These are phyloP conservation scores for Truncatella angustata DNA, from an alignment of 2,329 filamentous ascomycete genomes.

Conservation along the genomic window DNA sequence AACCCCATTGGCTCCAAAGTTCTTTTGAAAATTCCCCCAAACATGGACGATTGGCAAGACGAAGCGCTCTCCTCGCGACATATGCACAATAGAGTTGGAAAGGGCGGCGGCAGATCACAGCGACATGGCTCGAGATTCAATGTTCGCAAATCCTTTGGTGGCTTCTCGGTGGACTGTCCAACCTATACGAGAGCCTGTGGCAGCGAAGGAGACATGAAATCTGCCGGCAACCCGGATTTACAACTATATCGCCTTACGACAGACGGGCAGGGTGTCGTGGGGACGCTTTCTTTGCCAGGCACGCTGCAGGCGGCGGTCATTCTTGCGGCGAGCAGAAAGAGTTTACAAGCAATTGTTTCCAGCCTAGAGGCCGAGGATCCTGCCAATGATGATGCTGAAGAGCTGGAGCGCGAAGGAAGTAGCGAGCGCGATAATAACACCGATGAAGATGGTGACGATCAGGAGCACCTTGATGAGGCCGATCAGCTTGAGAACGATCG, in stretches of 20 bases:
- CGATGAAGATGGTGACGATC: neutral
- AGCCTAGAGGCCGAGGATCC: neutral
- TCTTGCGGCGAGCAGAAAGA: constrained; percentile 19
- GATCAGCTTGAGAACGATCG: constrained; percentile 2
- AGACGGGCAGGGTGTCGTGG: constrained; percentile 18
- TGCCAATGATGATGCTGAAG: neutral
- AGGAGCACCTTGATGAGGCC: neutral
- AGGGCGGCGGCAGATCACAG: constrained; percentile 10
- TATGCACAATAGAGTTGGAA: constrained; percentile 20
- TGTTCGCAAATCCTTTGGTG: constrained; percentile 17
- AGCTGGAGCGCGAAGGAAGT: neutral
- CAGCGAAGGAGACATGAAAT: neutral
- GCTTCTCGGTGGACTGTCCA: constrained; percentile 16
- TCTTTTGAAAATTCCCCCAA: neutral
- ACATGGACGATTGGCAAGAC: constrained; percentile 21
- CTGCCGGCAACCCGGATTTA: constrained; percentile 9
- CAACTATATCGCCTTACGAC: constrained; percentile 20
- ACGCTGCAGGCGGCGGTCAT: constrained; percentile 15
- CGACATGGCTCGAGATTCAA: constrained; percentile 14
- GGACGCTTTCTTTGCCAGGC: constrained; percentile 11
- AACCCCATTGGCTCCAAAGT: too few relatives aligned
- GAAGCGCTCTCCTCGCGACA: constrained; percentile 20
- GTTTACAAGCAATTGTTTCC: constrained; percentile 8
- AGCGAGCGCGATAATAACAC: neutral
- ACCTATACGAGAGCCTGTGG: constrained; percentile 7